Evolutionary conservation across 2,329 filamentous ascomycete genomes (phyloP), one percentile per base, ranked within the genome.

Genomic region (Fusarium tanahbumbuense): DNA sequence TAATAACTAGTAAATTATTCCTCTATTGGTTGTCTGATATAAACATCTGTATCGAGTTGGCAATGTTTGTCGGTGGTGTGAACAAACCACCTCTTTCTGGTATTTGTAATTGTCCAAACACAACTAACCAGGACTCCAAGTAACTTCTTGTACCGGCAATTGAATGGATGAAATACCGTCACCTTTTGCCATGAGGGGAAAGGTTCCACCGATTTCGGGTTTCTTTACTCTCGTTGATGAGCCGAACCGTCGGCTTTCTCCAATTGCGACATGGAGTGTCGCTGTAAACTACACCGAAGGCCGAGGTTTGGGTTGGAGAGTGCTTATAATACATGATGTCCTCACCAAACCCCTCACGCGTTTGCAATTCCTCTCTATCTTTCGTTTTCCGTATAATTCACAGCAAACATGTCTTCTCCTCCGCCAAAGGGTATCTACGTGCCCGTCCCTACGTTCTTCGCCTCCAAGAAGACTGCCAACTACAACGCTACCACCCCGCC

Each of bases 401-500:
- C 23, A 42, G 13, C n/a, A 56, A 55, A 49, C 18, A 67, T 80
- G 77, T 62, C 74, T 34, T 47, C 73, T 46, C 59, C 78, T 64
- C 86, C 86, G 42, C 85, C 86, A 28, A 82, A 84, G 46, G 87
- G 87, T 68, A 84, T 89, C 72, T 88, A 86, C 74, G 87, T 89
- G 62, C 87, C 87, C 45, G 84, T 89, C 45, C 89, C 89, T 8
- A 91, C 89, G 52, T 91, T 91, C 82, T 91, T 90, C 81, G 84
- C 70, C 41, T 60, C 73, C 30, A 84, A 78, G 72, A 82, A 75
- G 49, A 74, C 82, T 8, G 76, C 83, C 30, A 76, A 81, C 49
- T 84, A 83, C 63, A 78, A 83, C 48, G 71, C 82, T 9, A 76
- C 83, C 47, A 82, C 85, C 48, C 80, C 87, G 27, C 81, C 84